These are phyloP conservation scores for Metrosideros polymorpha DNA, from an alignment of 441 rosid genomes.

Conservation along the genomic window DNA sequence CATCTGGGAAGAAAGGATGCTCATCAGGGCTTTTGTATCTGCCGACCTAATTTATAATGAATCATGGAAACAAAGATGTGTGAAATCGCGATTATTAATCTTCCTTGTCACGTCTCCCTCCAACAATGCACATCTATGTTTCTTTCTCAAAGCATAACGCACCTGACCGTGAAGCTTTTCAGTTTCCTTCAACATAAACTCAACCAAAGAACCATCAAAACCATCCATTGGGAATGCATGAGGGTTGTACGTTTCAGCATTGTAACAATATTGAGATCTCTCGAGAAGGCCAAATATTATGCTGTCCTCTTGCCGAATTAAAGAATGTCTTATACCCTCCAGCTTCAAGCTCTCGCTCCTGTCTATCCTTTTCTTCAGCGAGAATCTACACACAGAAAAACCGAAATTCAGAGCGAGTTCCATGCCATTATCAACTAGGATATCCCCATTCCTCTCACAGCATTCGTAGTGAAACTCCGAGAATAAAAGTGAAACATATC, in stretches of 20 bases:
- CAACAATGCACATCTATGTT: background rate
- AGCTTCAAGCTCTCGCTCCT: slow-evolving; percentile 67
- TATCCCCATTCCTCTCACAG: background rate
- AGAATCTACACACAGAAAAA: slow-evolving; percentile 21
- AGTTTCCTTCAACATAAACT: slow-evolving; percentile 69
- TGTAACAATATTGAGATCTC: slow-evolving; percentile 77
- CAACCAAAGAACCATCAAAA: slow-evolving; percentile 76
- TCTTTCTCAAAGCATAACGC: background rate
- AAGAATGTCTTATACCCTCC: slow-evolving; percentile 60
- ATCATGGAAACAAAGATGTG: background rate
- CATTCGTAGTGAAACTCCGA: background rate
- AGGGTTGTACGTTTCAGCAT: slow-evolving; percentile 74
- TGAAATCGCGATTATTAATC: background rate
- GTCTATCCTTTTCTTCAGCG: slow-evolving; percentile 54
- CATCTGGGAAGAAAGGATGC: slow-evolving; percentile 77
- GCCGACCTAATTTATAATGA: slow-evolving; percentile 46
- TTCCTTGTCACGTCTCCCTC: background rate
- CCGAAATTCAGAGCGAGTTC: background rate
- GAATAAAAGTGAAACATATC: background rate
- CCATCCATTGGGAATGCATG: slow-evolving; percentile 67
- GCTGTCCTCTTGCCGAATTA: slow-evolving; percentile 88
- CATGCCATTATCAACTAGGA: background rate
- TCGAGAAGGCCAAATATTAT: slow-evolving; percentile 75
- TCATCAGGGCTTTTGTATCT: slow-evolving; percentile 93
- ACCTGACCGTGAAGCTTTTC: slow-evolving; percentile 89